A percentile compares a stretch with the other conserved stretches of the same genome.
Evolutionary conservation across 1,139 yeast species (phyloP).

Genomic region (Kodamaea fungicola): DNA sequence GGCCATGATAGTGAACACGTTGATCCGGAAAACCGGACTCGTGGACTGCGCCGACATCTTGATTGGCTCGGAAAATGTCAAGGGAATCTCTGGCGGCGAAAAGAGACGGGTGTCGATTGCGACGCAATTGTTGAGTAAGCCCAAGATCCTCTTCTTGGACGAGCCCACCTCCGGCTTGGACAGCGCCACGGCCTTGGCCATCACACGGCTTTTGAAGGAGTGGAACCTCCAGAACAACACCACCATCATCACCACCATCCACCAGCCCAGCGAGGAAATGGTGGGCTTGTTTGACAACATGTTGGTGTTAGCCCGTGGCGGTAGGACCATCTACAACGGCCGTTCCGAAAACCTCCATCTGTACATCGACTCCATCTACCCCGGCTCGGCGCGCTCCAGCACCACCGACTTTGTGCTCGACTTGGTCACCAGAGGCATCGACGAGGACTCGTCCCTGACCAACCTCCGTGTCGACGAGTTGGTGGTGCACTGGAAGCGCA

Average conservation of each 20-base stretch:
- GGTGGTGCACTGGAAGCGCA: constrained; percentile 34
- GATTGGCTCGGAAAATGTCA: constrained; percentile 17
- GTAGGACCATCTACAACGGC: constrained; percentile 21
- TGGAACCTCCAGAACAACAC: constrained; percentile 16
- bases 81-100: constrained; percentile 27
- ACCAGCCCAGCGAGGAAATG: constrained; percentile 24
- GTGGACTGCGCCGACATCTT: constrained; percentile 25
- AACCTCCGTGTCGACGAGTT: constrained; percentile 32
- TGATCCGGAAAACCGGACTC: constrained; percentile 20
- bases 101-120: constrained; percentile 25
- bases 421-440: constrained; percentile 50
- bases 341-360: constrained; percentile 8
- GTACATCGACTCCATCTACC: constrained; percentile 11
- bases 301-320: constrained; percentile 22
- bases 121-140: constrained; percentile 21
- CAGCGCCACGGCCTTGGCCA: constrained; percentile 19
- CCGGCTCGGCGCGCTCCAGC: constrained; percentile 52
- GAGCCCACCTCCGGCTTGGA: constrained; percentile 28
- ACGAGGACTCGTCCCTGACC: constrained; percentile 28
- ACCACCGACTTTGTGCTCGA: constrained; percentile 75
- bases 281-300: constrained; percentile 19
- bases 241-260: constrained; percentile 23
- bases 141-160: constrained; percentile 23
- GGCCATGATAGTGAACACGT: constrained; percentile 13
- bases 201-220: constrained; percentile 14